Evolutionary conservation across 2,329 filamentous ascomycete genomes (phyloP).

Genomic region (Hypocrella siamensis): DNA sequence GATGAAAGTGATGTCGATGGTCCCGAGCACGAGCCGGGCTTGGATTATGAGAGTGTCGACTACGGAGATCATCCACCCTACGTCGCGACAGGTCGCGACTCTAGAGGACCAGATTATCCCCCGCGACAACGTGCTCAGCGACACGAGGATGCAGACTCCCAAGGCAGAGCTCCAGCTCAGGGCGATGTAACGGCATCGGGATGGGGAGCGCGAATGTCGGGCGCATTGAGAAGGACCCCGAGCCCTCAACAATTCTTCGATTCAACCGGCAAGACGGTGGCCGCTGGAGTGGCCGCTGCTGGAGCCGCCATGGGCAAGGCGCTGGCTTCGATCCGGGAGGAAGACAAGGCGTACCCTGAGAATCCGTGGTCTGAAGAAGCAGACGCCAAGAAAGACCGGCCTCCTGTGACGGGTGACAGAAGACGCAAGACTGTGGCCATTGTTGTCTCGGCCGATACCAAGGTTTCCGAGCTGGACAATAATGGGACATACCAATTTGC

Average conservation of each 20-base stretch:
- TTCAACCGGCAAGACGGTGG: slow-evolving; percentile 65
- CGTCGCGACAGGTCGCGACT: slow-evolving; percentile 23
- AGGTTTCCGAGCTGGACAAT: slow-evolving; percentile 41
- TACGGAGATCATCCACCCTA: slow-evolving; percentile 37
- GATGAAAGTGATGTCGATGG: slow-evolving; percentile 58
- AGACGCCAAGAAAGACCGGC: slow-evolving; percentile 43
- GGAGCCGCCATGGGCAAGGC: slow-evolving; percentile 72
- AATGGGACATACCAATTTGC: slow-evolving; percentile 60
- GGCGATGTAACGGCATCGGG: slow-evolving; percentile 26
- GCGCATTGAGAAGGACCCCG: slow-evolving; percentile 64
- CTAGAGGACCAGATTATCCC: slow-evolving; percentile 16
- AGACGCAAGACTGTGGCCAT: slow-evolving; percentile 70
- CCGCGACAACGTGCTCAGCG: slow-evolving; percentile 11
- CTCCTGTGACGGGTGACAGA: slow-evolving; percentile 21
- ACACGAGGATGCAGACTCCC: slow-evolving; percentile 14
- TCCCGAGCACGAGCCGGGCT: slow-evolving; percentile 31
- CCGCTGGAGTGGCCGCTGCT: slow-evolving; percentile 67
- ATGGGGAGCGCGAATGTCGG: slow-evolving; percentile 65
- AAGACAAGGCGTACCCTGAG: slow-evolving; percentile 70
- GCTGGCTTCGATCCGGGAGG: slow-evolving; percentile 68
- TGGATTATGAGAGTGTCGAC: slow-evolving; percentile 31
- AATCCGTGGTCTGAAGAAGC: slow-evolving; percentile 88
- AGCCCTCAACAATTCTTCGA: slow-evolving; percentile 83
- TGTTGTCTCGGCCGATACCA: slow-evolving; percentile 67
- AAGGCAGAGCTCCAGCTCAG: slow-evolving; percentile 18